phyloP scores from a whole-genome alignment of 164 flowering plant species.

The Aristolochia fimbriata region DNA sequence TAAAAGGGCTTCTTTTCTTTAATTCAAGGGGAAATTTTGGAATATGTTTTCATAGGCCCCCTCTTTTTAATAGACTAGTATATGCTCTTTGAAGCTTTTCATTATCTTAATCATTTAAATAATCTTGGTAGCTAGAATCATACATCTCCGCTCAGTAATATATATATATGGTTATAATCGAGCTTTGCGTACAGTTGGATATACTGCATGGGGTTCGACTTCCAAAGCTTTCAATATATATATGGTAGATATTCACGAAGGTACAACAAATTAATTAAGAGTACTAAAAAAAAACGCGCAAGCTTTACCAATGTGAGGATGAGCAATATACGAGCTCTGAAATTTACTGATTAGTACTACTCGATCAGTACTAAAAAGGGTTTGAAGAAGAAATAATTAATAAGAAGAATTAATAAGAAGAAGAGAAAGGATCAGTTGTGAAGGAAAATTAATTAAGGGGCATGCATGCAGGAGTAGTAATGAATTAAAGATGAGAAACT shows the following conservation, averaged over 20 bases:
- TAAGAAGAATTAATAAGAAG: neutral
- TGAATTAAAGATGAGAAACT: neutral
- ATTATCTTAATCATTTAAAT: neutral
- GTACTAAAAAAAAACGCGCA: neutral
- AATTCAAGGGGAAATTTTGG: neutral
- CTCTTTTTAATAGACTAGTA: neutral
- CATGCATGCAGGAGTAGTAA: too few relatives aligned
- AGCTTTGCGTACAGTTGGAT: neutral
- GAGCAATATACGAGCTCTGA: too few relatives aligned
- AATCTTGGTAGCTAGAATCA: constrained; percentile 1
- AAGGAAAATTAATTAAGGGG: too few relatives aligned
- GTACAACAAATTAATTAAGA: neutral
- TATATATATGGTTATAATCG: neutral
- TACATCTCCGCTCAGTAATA: neutral
- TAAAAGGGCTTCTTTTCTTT: constrained; percentile 1
- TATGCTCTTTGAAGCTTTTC: constrained; percentile 4
- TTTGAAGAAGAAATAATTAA: neutral
- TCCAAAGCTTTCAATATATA: neutral
- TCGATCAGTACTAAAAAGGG: neutral
- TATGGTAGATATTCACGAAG: neutral
- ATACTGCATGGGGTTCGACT: neutral
- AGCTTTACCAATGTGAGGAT: neutral
- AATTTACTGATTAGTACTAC: too few relatives aligned
- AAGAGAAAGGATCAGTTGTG: neutral
- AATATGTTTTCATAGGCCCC: neutral